A percentile compares a stretch with the other conserved stretches of the same genome.
Evolutionary conservation across 139 green algal genomes (phyloP).

Genomic region (Raphidocelis subcapitata): DNA sequence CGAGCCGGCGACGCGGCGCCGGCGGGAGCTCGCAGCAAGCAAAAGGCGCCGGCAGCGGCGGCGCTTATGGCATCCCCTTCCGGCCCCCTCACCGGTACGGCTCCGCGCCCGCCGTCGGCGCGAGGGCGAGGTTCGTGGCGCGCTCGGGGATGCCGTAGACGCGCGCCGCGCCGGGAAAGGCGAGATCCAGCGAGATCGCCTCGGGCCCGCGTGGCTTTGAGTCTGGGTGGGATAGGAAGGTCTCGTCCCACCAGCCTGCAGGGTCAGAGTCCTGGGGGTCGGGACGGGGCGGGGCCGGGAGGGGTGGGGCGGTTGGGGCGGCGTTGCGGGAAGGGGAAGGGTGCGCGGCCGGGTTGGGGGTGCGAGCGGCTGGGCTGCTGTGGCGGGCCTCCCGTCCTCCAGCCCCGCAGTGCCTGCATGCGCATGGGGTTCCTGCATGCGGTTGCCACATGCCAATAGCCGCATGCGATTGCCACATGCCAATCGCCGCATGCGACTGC

Average conservation of each 20-base stretch:
- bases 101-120: conserved; percentile 48
- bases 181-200: conserved; percentile 90
- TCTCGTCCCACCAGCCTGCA: conserved; percentile 89
- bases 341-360: neutral
- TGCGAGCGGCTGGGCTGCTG: neutral
- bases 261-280: conserved; percentile 63
- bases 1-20: too few species aligned
- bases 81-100: too few species aligned
- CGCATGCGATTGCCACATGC: neutral
- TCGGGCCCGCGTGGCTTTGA: conserved; percentile 85
- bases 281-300: neutral
- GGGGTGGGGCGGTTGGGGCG: neutral
- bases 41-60: too few species aligned
- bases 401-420: neutral
- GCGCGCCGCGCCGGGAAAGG: conserved; percentile 74
- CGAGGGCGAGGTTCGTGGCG: conserved; percentile 73
- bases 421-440: neutral
- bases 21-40: too few species aligned
- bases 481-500: neutral
- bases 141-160: conserved; percentile 96
- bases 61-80: too few species aligned
- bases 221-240: conserved; percentile 86
- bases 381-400: too few species aligned
- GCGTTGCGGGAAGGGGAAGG: neutral
- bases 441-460: neutral